phyloP scores from a whole-genome alignment of 2,329 filamentous ascomycete genomes.

The Penicillium aurantiogriseum region DNA sequence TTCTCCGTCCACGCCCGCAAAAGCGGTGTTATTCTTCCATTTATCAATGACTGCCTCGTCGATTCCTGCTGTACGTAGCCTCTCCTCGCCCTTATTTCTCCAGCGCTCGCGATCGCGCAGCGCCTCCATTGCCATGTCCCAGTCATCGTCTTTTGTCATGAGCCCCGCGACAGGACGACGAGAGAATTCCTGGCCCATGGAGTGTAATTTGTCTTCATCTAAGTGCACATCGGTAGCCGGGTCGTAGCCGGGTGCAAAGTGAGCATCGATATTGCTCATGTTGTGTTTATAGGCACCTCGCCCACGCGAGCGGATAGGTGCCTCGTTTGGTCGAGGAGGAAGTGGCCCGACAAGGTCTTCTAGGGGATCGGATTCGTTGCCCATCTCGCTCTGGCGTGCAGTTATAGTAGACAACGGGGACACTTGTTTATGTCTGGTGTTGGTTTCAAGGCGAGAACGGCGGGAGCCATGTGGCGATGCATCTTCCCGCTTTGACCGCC shows the following conservation, averaged over 20 bases:
- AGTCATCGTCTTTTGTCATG: conserved; percentile 61
- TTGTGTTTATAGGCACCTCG: conserved; percentile 63
- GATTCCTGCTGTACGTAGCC: conserved; percentile 75
- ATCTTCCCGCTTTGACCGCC: conserved; percentile 4
- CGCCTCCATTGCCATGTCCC: conserved; percentile 77
- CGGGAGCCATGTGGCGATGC: conserved; percentile 1
- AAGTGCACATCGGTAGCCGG: conserved; percentile 47
- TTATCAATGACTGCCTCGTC: conserved; percentile 69
- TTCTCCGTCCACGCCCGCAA: conserved; percentile 50
- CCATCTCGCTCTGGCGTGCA: conserved; percentile 10
- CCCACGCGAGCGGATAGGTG: conserved; percentile 60
- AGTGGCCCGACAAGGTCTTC: conserved; percentile 74
- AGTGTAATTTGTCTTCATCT: conserved; percentile 53
- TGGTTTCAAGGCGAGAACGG: conserved; percentile 5
- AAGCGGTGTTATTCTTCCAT: conserved; percentile 64
- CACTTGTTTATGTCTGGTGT: not conserved
- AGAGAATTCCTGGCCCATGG: conserved; percentile 53
- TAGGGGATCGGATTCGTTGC: conserved; percentile 64
- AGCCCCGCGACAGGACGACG: conserved; percentile 41
- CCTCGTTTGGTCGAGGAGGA: conserved; percentile 51
- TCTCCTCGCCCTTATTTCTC: conserved; percentile 70
- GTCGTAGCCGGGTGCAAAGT: conserved; percentile 69
- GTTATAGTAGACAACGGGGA: conserved; percentile 2
- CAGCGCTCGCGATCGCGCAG: conserved; percentile 76
- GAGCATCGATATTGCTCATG: conserved; percentile 70